Evolutionary conservation across 306 rosid genomes (phyloP).

Genomic region (Glycine tomentella): DNA sequence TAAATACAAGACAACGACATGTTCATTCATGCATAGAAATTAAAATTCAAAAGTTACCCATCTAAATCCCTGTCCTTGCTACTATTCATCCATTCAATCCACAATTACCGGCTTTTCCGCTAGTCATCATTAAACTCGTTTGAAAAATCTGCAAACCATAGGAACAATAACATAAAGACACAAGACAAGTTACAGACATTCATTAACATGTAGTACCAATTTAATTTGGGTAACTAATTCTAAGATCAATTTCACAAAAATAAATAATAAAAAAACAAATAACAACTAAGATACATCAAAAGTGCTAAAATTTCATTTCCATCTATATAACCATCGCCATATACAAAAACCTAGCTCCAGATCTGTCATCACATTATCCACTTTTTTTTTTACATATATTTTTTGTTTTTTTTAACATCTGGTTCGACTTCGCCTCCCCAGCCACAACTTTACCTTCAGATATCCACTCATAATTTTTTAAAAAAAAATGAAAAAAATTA

Average conservation of each 20-base stretch:
- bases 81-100: slow-evolving; percentile 22
- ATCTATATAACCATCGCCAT: slow-evolving; percentile 27
- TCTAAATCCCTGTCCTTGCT: background rate
- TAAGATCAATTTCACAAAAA: background rate
- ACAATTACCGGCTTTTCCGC: slow-evolving; percentile 36
- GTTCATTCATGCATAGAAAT: background rate
- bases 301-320: background rate
- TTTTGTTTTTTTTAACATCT: slow-evolving; percentile 36
- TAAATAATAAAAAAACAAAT: background rate
- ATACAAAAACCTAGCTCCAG: slow-evolving; percentile 36
- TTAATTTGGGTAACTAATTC: no score
- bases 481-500: no score
- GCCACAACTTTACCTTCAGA: slow-evolving; percentile 27
- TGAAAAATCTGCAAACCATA: background rate
- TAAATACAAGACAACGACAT: slow-evolving; percentile 47
- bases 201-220: no score
- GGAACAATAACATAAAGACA: background rate
- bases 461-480: background rate
- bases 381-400: background rate
- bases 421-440: slow-evolving; percentile 92
- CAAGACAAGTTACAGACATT: background rate
- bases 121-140: background rate
- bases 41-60: slow-evolving; percentile 32
- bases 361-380: background rate
- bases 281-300: background rate